Evolutionary conservation across 2,329 filamentous ascomycete species (phyloP), one percentile per base, ranked within the genome.

Genomic region (Trichoderma arundinaceum): DNA sequence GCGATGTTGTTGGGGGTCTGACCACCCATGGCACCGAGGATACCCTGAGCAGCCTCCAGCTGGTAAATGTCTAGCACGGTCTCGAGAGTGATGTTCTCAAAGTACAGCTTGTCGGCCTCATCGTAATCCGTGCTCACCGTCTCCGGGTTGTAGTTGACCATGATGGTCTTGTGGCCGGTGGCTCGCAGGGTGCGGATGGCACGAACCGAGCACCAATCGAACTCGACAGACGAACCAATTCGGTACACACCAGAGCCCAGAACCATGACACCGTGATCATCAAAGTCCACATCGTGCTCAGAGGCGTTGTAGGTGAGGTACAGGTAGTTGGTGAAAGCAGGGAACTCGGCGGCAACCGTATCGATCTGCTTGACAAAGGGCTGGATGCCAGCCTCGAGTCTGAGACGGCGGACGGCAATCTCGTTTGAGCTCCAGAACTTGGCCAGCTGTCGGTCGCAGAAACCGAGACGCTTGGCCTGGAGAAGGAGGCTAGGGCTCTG

Each of bases 1-100:
- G 95, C 93, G 73, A 99, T 97, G 82, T 98, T 98, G 85, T 98
- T 98, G 2, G 95, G 94, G 0, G 92, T 96, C 77, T 99, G 95
- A 8, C 95, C 95, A 80, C 95, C 94, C 92, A 98, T 97, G 60
- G 93, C 94, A 67, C 96, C 91, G 56, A 98, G 87, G 2, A 98
- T 91, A 74, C 95, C 95, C 70, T 85, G 89, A 0, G 94, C 88
- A 32, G 84, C 84, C 80, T 99, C 95, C 44, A 96, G 81, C 74
- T 95, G 88, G 78, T 98, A 98, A 71, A 98, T 96, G 74, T 98
- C 94, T 17, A 98, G 84, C 0, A 98, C 87, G 0, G 90, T 94
- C 78, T 98, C 94, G 9, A 96, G 78, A 72, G 90, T 93, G 78
- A 97, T 96, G 75, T 94, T 96, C 80, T 98, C 95, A 72, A 99